Evolutionary conservation across 345 rosid genomes (phyloP).

Genomic region (Moricandia moricandioides): DNA sequence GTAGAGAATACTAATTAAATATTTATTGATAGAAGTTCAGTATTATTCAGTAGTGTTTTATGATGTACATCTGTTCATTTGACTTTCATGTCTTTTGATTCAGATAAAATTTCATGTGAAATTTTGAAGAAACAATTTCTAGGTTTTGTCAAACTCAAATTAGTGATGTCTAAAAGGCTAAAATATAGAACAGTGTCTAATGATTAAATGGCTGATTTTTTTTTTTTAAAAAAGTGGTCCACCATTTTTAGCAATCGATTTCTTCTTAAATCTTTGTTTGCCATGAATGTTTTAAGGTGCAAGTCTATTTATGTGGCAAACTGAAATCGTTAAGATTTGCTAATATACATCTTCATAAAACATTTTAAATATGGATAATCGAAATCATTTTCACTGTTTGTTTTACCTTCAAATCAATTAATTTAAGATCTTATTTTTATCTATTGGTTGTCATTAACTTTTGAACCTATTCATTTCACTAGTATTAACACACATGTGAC

Average conservation of each 20-base stretch:
- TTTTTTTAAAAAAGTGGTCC: conserved; percentile 27
- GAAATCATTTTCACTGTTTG: neutral
- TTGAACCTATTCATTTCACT: no score
- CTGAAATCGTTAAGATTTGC: conserved; percentile 1
- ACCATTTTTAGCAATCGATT: conserved; percentile 31
- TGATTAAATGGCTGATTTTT: neutral
- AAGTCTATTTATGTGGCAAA: conserved; percentile 38
- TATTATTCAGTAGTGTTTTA: neutral
- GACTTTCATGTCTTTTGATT: conserved; percentile 18
- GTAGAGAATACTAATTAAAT: neutral
- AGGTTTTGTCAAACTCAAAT: conserved; percentile 21
- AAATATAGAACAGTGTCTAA: neutral
- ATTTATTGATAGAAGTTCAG: neutral
- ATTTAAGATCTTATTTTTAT: no score
- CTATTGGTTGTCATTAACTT: no score
- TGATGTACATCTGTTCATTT: conserved; percentile 13
- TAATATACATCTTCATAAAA: conserved; percentile 13
- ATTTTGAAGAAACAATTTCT: neutral
- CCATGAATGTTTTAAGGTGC: conserved; percentile 23
- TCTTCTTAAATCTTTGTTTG: conserved; percentile 36
- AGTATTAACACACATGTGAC: no score
- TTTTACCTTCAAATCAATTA: neutral
- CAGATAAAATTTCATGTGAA: neutral
- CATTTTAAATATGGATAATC: neutral
- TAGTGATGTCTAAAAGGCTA: conserved; percentile 29